A percentile compares a stretch with the other conserved stretches of the same genome.
phyloP scores from a whole-genome alignment of 805 yeast species.

The Candida orba region DNA sequence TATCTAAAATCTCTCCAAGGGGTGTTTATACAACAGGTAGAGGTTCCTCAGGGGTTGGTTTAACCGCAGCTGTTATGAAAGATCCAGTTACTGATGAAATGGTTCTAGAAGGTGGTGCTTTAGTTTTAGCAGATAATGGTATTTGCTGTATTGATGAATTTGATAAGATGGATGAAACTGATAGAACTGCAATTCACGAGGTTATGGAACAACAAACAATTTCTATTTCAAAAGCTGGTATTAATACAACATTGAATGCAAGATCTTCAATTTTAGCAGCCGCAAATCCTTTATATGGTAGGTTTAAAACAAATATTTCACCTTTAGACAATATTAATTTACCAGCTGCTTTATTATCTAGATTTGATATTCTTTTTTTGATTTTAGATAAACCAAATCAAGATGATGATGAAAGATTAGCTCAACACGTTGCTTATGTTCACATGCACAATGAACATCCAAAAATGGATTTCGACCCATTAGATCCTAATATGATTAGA shows the following conservation, averaged over 20 bases:
- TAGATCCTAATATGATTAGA: slow-evolving; percentile 74
- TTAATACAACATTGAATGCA: slow-evolving; percentile 91
- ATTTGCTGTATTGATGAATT: slow-evolving; percentile 98
- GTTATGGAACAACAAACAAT: slow-evolving; percentile 99
- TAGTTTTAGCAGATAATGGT: slow-evolving; percentile 95
- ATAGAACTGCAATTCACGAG: slow-evolving; percentile 96
- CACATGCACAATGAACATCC: slow-evolving; percentile 94
- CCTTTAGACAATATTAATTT: slow-evolving; percentile 93
- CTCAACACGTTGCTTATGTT: slow-evolving; percentile 90
- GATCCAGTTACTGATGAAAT: slow-evolving; percentile 99
- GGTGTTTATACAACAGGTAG: slow-evolving; percentile 97
- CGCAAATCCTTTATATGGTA: slow-evolving; percentile 95
- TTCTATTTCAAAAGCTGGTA: slow-evolving; percentile 95
- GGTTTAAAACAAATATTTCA: slow-evolving; percentile 83
- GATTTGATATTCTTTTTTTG: slow-evolving; percentile 86
- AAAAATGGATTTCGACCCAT: slow-evolving; percentile 61
- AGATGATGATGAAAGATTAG: slow-evolving; percentile 78
- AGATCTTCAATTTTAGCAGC: slow-evolving; percentile 94
- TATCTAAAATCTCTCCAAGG: slow-evolving; percentile 88
- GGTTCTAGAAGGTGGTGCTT: slow-evolving; percentile 97
- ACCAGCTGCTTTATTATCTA: slow-evolving; percentile 92
- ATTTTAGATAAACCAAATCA: slow-evolving; percentile 77
- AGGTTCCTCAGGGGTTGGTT: slow-evolving; percentile 98
- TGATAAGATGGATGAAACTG: slow-evolving; percentile 96
- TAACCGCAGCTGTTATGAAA: slow-evolving; percentile 97